Conservation (phyloP, 495 filamentous ascomycete genomes). For the Penicillium angulare region DNA sequence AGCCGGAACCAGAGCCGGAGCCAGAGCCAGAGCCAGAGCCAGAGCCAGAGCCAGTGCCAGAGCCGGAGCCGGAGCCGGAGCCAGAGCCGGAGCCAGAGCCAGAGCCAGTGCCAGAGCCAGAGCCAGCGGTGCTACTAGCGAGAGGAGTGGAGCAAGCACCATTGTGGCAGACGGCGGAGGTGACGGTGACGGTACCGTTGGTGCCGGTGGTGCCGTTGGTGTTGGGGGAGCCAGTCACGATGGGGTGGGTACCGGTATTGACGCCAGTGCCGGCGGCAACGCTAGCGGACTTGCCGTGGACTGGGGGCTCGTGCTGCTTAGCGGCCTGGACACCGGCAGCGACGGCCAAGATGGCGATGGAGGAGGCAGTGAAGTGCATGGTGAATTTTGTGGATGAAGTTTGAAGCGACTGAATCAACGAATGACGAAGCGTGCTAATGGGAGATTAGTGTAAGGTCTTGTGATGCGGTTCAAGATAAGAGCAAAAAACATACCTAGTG, state of each 20-base stretch:
- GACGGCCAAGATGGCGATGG: conserved; percentile 25
- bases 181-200: conserved; percentile 5
- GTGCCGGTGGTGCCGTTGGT: conserved; percentile 3
- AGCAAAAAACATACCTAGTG: conserved; percentile 10
- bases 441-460: conserved; percentile 5
- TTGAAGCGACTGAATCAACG: conserved; percentile 25
- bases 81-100: background rate
- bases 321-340: conserved; percentile 24
- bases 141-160: conserved; percentile 2
- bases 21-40: conserved; percentile 10
- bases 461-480: background rate
- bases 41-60: conserved; percentile 1
- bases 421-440: conserved; percentile 18
- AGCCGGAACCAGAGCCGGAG: conserved; percentile 6
- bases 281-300: conserved; percentile 6
- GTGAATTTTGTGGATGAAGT: conserved; percentile 6
- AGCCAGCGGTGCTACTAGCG: conserved; percentile 7
- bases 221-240: conserved; percentile 6
- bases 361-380: conserved; percentile 26
- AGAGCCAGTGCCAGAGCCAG: conserved; percentile 7
- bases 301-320: conserved; percentile 18
- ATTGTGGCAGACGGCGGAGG: background rate
- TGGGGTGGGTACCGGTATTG: conserved; percentile 16
- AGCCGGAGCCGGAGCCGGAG: conserved; percentile 6
- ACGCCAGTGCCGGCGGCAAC: conserved; percentile 6